Percentiles rank a stretch among this genome's conserved stretches.
phyloP scores from a whole-genome alignment of 352 stramenopile species.

The Vaucheria bursata region DNA sequence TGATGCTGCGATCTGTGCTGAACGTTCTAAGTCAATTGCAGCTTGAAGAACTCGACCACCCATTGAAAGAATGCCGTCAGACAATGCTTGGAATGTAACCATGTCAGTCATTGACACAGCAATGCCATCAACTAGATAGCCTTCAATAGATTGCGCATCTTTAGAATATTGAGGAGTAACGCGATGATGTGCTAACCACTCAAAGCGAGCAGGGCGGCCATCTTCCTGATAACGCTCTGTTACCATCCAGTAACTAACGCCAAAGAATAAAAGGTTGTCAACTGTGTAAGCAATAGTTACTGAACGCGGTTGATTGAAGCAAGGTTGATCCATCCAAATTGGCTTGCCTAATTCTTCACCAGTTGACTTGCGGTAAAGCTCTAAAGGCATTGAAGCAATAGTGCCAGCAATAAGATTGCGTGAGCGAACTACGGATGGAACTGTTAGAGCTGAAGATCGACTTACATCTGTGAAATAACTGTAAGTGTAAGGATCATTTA shows the following conservation, averaged over 20 bases:
- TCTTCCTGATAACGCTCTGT: conserved; percentile 6
- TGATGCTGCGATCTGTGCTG: conserved; percentile 4
- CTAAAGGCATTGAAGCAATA: conserved; percentile 8
- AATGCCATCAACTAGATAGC: conserved; percentile 7
- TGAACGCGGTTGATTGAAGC: conserved; percentile 5
- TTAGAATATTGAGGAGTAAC: conserved; percentile 8
- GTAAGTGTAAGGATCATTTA: conserved; percentile 8
- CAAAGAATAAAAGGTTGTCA: conserved; percentile 8
- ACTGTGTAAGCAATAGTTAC: conserved; percentile 8
- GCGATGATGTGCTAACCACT: conserved; percentile 5
- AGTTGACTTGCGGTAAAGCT: conserved; percentile 6
- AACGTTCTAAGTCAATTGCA: conserved; percentile 8
- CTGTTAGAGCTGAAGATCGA: conserved; percentile 6
- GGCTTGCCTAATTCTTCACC: conserved; percentile 5
- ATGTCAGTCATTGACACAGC: conserved; percentile 6
- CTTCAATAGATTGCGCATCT: conserved; percentile 7
- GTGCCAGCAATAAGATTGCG: conserved; percentile 5
- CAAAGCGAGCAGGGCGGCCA: conserved; percentile 2
- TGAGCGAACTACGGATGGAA: conserved; percentile 5
- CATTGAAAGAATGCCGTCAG: conserved; percentile 6
- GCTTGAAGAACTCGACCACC: conserved; percentile 4
- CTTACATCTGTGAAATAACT: conserved; percentile 8
- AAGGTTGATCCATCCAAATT: conserved; percentile 8
- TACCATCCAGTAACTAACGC: conserved; percentile 6
- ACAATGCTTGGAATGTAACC: conserved; percentile 7